Conservation (phyloP, 805 yeast genomes). For the Millerago galiae region DNA sequence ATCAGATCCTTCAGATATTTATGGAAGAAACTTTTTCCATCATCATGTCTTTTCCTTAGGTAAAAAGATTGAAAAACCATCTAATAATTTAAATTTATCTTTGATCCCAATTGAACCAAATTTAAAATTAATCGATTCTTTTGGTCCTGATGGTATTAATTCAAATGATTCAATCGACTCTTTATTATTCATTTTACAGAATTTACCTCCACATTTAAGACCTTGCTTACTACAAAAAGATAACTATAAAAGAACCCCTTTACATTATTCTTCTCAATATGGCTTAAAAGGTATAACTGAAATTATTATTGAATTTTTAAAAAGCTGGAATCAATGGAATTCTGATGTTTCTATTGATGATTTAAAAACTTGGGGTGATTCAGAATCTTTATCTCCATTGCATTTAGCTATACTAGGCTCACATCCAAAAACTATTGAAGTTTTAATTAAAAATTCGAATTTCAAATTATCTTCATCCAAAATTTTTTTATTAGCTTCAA, state of each 20-base stretch:
- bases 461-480: constrained; percentile 43
- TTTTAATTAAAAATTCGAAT: constrained; percentile 43
- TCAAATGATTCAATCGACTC: constrained; percentile 55
- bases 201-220: constrained; percentile 48
- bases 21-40: constrained; percentile 80
- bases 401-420: constrained; percentile 78
- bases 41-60: constrained; percentile 77
- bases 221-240: constrained; percentile 60
- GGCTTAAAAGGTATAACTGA: constrained; percentile 64
- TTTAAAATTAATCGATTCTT: constrained; percentile 43
- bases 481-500: constrained; percentile 51
- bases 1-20: constrained; percentile 64
- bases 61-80: constrained; percentile 37
- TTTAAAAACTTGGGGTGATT: constrained; percentile 53
- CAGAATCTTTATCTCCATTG: constrained; percentile 73
- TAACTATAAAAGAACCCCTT: constrained; percentile 72
- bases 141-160: constrained; percentile 58
- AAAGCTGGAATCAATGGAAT: constrained; percentile 55
- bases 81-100: constrained; percentile 1
- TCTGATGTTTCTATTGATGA: constrained; percentile 48
- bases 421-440: constrained; percentile 70
- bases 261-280: constrained; percentile 85
- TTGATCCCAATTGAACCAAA: constrained; percentile 47
- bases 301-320: constrained; percentile 48
- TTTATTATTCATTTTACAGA: constrained; percentile 49